Conservation (phyloP, 2,329 filamentous ascomycete genomes). For the Exophiala sideris region DNA sequence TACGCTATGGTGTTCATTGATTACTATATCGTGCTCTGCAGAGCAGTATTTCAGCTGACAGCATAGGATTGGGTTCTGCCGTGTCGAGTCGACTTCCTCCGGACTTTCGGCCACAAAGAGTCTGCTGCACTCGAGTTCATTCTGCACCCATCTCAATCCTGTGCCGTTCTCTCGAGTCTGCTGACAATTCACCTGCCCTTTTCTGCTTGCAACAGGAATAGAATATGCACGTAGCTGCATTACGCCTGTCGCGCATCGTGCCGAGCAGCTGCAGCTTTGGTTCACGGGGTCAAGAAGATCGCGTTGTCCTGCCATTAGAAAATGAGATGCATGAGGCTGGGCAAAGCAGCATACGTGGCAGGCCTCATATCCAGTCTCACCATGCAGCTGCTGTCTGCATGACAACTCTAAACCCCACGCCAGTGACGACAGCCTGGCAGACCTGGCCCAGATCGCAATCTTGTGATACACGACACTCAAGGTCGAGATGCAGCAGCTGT, state of each 20-base stretch:
- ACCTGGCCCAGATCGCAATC: slow-evolving; percentile 19
- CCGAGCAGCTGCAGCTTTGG: slow-evolving; percentile 18
- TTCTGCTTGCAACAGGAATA: slow-evolving; percentile 6
- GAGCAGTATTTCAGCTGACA: too few species aligned
- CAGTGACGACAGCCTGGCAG: slow-evolving; percentile 7
- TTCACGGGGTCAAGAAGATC: too few species aligned
- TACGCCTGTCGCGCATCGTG: slow-evolving; percentile 20
- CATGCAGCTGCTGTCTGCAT: slow-evolving; percentile 15
- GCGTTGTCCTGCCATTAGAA: too few species aligned
- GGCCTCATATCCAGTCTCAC: slow-evolving; percentile 14
- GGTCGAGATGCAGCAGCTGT: too few species aligned
- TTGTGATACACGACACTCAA: slow-evolving; percentile 2
- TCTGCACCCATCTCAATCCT: not conserved
- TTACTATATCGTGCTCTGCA: too few species aligned
- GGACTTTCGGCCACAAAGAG: too few species aligned
- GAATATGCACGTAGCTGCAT: slow-evolving; percentile 13
- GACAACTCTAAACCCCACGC: slow-evolving; percentile 18
- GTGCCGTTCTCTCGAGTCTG: slow-evolving; percentile 5
- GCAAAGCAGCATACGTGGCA: slow-evolving; percentile 17
- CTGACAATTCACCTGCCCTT: slow-evolving; percentile 10
- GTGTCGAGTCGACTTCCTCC: too few species aligned
- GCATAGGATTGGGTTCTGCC: too few species aligned
- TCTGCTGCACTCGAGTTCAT: not conserved
- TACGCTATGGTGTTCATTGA: too few species aligned
- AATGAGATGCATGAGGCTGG: not conserved